Conservation (phyloP, 75 land plant genomes). For the Pinus albicaulis region DNA sequence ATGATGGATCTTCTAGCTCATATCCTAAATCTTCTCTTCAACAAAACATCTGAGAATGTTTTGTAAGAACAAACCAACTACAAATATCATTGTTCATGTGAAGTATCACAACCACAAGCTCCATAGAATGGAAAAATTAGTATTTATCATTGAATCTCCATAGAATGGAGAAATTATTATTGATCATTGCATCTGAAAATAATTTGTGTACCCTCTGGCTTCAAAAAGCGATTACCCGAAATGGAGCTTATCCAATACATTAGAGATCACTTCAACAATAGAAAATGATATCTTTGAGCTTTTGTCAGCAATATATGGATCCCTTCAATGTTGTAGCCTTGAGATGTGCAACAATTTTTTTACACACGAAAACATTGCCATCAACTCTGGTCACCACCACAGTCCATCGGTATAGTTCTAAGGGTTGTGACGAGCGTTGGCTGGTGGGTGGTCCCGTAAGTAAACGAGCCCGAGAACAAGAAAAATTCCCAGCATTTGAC, state of each 20-base stretch:
- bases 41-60: no score
- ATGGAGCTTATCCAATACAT: constrained; percentile 22
- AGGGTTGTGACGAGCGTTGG: no score
- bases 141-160: constrained; percentile 19
- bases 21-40: no score
- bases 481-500: no score
- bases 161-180: constrained; percentile 43
- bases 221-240: constrained; percentile 72
- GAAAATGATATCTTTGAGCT: constrained; percentile 67
- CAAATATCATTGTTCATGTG: constrained; percentile 45
- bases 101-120: constrained; percentile 51
- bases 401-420: no score
- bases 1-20: no score
- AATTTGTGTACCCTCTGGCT: constrained; percentile 38
- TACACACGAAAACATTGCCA: no score
- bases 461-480: no score
- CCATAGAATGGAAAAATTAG: constrained; percentile 57
- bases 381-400: no score
- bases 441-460: no score
- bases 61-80: constrained; percentile 19
- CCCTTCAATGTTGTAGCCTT: constrained; percentile 69
- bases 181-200: background rate
- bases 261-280: constrained; percentile 36
- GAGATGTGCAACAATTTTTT: constrained; percentile 74
- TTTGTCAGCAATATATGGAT: constrained; percentile 44